Evolutionary conservation across 2,329 filamentous ascomycete genomes (phyloP).

Genomic region (Epichloe sp.): DNA sequence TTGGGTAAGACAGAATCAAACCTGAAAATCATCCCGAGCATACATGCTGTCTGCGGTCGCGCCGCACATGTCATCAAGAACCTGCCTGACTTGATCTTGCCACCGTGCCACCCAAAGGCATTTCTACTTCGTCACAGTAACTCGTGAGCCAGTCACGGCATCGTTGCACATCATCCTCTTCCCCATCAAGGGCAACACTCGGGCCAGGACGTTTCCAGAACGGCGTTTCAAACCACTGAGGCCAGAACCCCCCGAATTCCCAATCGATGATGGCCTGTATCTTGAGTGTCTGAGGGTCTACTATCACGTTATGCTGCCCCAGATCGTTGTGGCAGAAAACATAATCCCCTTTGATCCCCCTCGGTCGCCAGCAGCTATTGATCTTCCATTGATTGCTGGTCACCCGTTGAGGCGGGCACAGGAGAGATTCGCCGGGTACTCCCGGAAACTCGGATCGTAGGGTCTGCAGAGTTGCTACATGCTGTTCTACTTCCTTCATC

Average conservation of each 20-base stretch:
- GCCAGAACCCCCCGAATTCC: slow-evolving; percentile 23
- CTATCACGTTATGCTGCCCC: slow-evolving; percentile 8
- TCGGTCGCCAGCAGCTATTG: slow-evolving; percentile 7
- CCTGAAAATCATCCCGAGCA: too few species aligned
- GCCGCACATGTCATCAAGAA: too few species aligned
- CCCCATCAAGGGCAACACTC: slow-evolving; percentile 5
- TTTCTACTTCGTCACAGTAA: slow-evolving; percentile 3
- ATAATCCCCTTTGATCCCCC: slow-evolving; percentile 3
- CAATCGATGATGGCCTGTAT: slow-evolving; percentile 21
- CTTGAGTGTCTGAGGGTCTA: slow-evolving; percentile 12
- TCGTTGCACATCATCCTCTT: slow-evolving; percentile 4
- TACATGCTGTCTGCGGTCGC: too few species aligned
- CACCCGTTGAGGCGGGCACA: slow-evolving; percentile 7
- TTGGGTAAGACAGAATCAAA: too few species aligned
- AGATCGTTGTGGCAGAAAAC: slow-evolving; percentile 9
- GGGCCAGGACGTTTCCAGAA: slow-evolving; percentile 9
- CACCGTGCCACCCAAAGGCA: neutral
- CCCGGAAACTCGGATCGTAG: slow-evolving; percentile 6
- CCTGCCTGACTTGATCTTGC: too few species aligned
- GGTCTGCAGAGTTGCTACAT: neutral
- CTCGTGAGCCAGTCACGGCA: slow-evolving; percentile 4
- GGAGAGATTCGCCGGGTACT: slow-evolving; percentile 5
- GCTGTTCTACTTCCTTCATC: neutral
- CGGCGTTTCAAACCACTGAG: slow-evolving; percentile 10
- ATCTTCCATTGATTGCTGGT: slow-evolving; percentile 3